A percentile compares a stretch with the other conserved stretches of the same genome.
Conservation (phyloP, 23 red algal species). For the Chondrus crispus region DNA sequence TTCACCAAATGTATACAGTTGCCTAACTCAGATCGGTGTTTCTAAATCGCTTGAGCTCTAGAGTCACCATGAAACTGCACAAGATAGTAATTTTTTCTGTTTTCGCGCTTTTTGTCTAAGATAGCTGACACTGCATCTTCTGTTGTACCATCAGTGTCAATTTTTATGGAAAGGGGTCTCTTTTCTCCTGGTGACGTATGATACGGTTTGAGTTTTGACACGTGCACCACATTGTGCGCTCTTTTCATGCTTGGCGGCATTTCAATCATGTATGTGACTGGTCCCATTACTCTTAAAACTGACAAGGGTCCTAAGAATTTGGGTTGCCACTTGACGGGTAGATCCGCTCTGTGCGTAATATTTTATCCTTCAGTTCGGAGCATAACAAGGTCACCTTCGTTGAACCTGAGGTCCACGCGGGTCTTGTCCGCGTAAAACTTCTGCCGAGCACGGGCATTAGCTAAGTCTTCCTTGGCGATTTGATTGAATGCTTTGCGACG, state of each 20-base stretch:
- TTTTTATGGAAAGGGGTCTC: background rate
- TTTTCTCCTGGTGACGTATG: background rate
- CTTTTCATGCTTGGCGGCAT: background rate
- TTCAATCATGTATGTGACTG: constrained; percentile 29
- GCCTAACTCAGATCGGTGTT: no score
- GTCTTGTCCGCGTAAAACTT: background rate
- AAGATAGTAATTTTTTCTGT: constrained; percentile 7
- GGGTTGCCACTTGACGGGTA: background rate
- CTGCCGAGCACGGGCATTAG: background rate
- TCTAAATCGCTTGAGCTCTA: no score
- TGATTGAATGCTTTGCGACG: background rate
- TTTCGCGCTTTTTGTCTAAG: background rate
- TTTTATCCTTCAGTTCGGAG: background rate
- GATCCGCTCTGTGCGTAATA: background rate
- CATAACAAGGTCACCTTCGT: background rate
- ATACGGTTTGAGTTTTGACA: constrained; percentile 19
- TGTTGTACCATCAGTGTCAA: background rate
- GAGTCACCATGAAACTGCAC: no score
- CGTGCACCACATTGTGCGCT: constrained; percentile 48
- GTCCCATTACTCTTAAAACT: constrained; percentile 24
- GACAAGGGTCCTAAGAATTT: background rate
- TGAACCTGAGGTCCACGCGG: background rate
- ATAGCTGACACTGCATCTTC: background rate
- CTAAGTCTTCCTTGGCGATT: background rate
- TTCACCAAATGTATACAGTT: no score